phyloP scores from a whole-genome alignment of 2,329 filamentous ascomycete species.

The Sphaerulina musiva region DNA sequence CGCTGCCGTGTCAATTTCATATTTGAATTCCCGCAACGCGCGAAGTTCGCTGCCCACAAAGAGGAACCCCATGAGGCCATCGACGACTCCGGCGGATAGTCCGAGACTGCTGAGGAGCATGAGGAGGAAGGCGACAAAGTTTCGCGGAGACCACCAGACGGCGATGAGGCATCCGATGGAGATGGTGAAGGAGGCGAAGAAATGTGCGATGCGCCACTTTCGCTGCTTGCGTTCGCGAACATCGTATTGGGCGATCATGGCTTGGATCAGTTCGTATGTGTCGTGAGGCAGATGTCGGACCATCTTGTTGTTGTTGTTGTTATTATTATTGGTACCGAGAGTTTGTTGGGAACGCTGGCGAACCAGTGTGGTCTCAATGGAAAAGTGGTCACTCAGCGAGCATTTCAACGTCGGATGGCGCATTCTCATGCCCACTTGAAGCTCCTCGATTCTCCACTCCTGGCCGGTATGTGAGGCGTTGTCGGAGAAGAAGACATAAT shows the following conservation, averaged over 20 bases:
- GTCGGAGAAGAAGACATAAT: constrained; percentile 79
- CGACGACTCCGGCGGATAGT: constrained; percentile 67
- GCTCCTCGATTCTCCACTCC: constrained; percentile 64
- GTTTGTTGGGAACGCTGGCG: constrained; percentile 27
- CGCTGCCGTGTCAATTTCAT: constrained; percentile 73
- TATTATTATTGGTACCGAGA: too few relatives aligned
- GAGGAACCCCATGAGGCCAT: constrained; percentile 77
- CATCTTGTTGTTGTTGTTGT: neutral
- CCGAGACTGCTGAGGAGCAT: constrained; percentile 73
- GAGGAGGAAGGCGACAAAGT: constrained; percentile 73
- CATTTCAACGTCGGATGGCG: constrained; percentile 75
- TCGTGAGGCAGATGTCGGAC: constrained; percentile 12
- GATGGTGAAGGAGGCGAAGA: constrained; percentile 59
- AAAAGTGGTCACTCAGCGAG: constrained; percentile 92
- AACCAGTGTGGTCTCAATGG: constrained; percentile 70
- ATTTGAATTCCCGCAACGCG: constrained; percentile 82
- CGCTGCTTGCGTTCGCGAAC: constrained; percentile 66
- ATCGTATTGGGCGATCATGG: constrained; percentile 62
- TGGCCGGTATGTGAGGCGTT: constrained; percentile 28
- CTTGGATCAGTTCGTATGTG: constrained; percentile 64
- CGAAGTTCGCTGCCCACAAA: constrained; percentile 82
- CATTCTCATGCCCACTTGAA: constrained; percentile 70
- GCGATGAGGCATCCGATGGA: constrained; percentile 69
- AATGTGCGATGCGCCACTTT: constrained; percentile 66
- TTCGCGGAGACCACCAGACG: constrained; percentile 76